A percentile compares a stretch with the other conserved stretches of the same genome.
Evolutionary conservation across 176 grass and related monocot species (phyloP).

Genomic region (Dendrocalamus sinicus): DNA sequence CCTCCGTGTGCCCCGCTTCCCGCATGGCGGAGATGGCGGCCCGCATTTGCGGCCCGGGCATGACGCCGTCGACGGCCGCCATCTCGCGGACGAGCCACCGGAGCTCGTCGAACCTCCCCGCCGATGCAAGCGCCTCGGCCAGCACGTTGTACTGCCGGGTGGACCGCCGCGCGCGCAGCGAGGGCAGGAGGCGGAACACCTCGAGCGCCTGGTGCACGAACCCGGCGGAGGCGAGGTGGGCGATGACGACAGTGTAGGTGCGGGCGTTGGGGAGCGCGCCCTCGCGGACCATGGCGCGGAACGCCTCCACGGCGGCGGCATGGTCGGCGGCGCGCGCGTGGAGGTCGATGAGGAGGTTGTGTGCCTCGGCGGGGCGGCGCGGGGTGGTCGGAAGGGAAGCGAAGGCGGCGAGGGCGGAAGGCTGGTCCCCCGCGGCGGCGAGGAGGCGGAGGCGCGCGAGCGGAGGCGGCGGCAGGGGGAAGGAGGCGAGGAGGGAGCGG

Average conservation of each 20-base stretch:
- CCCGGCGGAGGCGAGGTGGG: conserved; percentile 61
- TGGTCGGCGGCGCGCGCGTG: conserved; percentile 44
- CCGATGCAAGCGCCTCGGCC: conserved; percentile 47
- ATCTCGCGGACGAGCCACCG: conserved; percentile 67
- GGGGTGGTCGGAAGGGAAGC: conserved; percentile 41
- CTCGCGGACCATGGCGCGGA: conserved; percentile 66
- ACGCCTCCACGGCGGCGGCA: conserved; percentile 56
- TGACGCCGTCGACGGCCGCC: conserved; percentile 65
- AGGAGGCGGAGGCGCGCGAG: conserved; percentile 63
- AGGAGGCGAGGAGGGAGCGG: conserved; percentile 47
- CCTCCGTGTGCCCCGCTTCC: conserved; percentile 57
- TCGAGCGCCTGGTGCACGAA: conserved; percentile 64
- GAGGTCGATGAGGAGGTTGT: conserved; percentile 67
- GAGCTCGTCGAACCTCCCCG: conserved; percentile 59
- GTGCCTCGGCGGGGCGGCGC: conserved; percentile 53
- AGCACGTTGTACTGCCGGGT: conserved; percentile 83
- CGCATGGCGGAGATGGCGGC: conserved; percentile 61
- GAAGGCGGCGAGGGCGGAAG: conserved; percentile 50
- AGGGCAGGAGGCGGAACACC: conserved; percentile 68
- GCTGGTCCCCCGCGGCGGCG: conserved; percentile 50
- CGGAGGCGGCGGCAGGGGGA: conserved; percentile 52
- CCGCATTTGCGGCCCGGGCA: conserved; percentile 64
- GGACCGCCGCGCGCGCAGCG: conserved; percentile 61
- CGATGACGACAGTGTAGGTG: conserved; percentile 73
- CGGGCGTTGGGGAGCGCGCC: conserved; percentile 68